Conservation (phyloP, 495 filamentous ascomycete genomes). For the Immersiella caudata region DNA sequence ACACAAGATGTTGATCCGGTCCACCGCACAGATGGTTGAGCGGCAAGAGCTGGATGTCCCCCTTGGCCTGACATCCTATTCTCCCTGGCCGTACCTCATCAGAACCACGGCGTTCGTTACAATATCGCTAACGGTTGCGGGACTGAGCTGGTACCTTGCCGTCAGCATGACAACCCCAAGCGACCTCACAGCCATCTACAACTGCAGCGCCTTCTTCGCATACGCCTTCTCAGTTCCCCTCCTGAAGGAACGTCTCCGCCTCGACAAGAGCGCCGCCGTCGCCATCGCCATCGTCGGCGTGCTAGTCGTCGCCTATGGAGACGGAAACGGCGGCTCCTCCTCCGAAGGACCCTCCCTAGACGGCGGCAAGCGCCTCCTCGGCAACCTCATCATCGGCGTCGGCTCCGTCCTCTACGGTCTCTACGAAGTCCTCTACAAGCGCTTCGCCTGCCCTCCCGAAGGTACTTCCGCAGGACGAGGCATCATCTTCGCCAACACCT, state of each 20-base stretch:
- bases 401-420: conserved; percentile 93
- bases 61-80: conserved; percentile 32
- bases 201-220: conserved; percentile 97
- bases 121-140: conserved; percentile 83
- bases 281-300: conserved; percentile 85
- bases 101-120: conserved; percentile 80
- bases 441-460: conserved; percentile 87
- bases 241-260: conserved; percentile 76
- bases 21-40: conserved; percentile 86
- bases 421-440: conserved; percentile 97
- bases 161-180: conserved; percentile 89
- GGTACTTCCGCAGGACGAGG: conserved; percentile 76
- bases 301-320: conserved; percentile 89
- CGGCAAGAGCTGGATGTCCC: conserved; percentile 62
- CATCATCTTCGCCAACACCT: conserved; percentile 90
- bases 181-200: conserved; percentile 97
- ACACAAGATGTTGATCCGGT: conserved; percentile 71
- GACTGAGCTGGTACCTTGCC: conserved; percentile 93
- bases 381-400: conserved; percentile 91
- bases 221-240: conserved; percentile 93
- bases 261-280: conserved; percentile 82
- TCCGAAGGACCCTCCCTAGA: conserved; percentile 34
- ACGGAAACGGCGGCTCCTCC: conserved; percentile 57
- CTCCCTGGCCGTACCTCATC: conserved; percentile 67
- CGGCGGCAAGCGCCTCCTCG: conserved; percentile 64